Evolutionary conservation across 2,329 filamentous ascomycete genomes (phyloP), one percentile per base, ranked within the genome.

Genomic region (Venturia oleaginea): DNA sequence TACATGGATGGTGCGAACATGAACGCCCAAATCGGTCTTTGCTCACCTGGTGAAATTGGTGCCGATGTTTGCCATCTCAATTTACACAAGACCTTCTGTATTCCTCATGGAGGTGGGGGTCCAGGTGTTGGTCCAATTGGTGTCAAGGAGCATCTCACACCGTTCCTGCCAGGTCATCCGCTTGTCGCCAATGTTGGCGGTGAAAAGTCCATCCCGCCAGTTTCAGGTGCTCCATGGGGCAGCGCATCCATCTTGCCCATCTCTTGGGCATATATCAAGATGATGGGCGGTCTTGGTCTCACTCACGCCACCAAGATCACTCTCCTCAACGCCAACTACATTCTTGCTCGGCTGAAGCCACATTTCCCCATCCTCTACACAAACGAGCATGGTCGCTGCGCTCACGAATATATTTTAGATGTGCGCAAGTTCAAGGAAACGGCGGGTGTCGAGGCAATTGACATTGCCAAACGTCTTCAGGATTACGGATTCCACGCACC

Each of bases 1-100:
- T 97, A 97, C 81, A 97, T 97, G 93, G 93, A 97, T 74, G 93
- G 93, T 59, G 93, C 93, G 68, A 97, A 97, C 80, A 94, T 97
- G 91, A 97, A 97, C 73, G 93, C 93, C 22, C 93, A 97, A 77
- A 97, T 97, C 68, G 93, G 93, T 15, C 84, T 97, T 13, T 96
- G 91, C 80, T 96, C 91, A 0, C 93, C 93, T 1, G 93, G 93
- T 46, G 92, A 95, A 75, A 96, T 97, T 69, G 93, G 93, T 24
- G 93, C 93, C 37, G 93, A 97, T 74, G 92, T 97, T 46, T 97
- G 93, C 83, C 93, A 97, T 79, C 82, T 97, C 66, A 97, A 97
- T 77, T 83, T 97, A 51, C 93, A 97, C 85, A 97, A 97, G 84
- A 97, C 93, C 3, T 97, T 97, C 82, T 97, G 93, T 75, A 97